These are phyloP conservation scores for Dendrothele bispora DNA, from an alignment of 768 basidiomycete genomes.

Conservation along the genomic window DNA sequence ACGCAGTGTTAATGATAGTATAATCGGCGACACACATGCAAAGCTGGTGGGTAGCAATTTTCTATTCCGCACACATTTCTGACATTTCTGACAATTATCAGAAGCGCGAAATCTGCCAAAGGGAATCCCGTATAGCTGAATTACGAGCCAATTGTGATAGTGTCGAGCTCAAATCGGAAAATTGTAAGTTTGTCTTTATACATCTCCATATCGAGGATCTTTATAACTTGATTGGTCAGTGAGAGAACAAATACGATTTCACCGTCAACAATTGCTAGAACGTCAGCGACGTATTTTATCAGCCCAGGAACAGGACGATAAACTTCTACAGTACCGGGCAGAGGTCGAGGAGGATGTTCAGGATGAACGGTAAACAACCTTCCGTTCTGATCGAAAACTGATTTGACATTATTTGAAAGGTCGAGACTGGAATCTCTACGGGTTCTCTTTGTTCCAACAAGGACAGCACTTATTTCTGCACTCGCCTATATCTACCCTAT, in stretches of 20 bases:
- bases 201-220: background rate
- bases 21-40: conserved; percentile 39
- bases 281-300: conserved; percentile 47
- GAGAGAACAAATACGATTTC: conserved; percentile 39
- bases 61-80: background rate
- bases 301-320: conserved; percentile 40
- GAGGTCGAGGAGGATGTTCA: conserved; percentile 32
- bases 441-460: conserved; percentile 48
- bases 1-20: conserved; percentile 43
- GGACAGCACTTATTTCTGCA: conserved; percentile 65
- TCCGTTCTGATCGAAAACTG: conserved; percentile 5
- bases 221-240: conserved; percentile 32
- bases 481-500: conserved; percentile 87
- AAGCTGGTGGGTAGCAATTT: conserved; percentile 40
- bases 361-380: conserved; percentile 36
- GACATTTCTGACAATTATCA: conserved; percentile 30
- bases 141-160: conserved; percentile 41
- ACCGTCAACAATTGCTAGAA: conserved; percentile 41
- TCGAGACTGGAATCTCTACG: conserved; percentile 45
- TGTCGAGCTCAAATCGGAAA: conserved; percentile 42
- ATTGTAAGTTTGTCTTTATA: conserved; percentile 38
- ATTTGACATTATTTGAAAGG: conserved; percentile 33
- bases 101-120: conserved; percentile 71
- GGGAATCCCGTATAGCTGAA: conserved; percentile 53
- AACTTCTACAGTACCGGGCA: conserved; percentile 23